Evolutionary conservation across 495 filamentous ascomycete species (phyloP), one percentile per base, ranked within the genome.

Genomic region (Chaetomium cochliodes): DNA sequence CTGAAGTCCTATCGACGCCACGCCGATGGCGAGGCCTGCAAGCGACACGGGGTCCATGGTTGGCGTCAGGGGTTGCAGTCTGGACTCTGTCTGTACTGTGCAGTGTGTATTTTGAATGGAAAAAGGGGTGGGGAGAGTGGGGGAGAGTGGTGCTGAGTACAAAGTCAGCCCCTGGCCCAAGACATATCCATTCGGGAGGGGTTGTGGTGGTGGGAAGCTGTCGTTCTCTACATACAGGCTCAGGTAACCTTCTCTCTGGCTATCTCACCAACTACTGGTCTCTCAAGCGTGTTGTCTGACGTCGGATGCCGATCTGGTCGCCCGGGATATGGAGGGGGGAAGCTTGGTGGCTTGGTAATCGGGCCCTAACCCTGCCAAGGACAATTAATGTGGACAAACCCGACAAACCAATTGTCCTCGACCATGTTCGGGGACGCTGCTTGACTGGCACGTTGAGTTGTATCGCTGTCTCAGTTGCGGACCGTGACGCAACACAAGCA

Each of bases 41-140:
- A 73, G 58, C 16, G 76, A 74, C 13, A 81, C 66, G 5, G 78
- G 78, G 65, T 80, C 78, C 77, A 80, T 79, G 26, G 18, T 37
- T 12, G 33, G 13, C 23, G 11, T 13, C 23, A 28, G 25, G 20
- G 23, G 25, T 8, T 23, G 6, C n/a, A 23, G 46, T 18, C 41
- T 44, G 41, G 41, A 44, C 33, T 37, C 8, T 37, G 9, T 37
- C 8, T 37, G 9, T 37, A 37, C 6, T 37, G 6, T 37, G 33
- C 33, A 37, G 33, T 37, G 5, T 37, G 33, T 12, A 37, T 12
- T 12, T 8, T 37, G 41, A 44, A 44, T 5, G 33, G 33, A 12
- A 37, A 37, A 37, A 11, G 9, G 33, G 9, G 3, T 5, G 15
- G 42, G 13, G 42, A 2, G 42, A 18, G 42, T 46, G 42, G 42